Evolutionary conservation across 75 land plant genomes (phyloP).

Genomic region (Azolla pinnata): DNA sequence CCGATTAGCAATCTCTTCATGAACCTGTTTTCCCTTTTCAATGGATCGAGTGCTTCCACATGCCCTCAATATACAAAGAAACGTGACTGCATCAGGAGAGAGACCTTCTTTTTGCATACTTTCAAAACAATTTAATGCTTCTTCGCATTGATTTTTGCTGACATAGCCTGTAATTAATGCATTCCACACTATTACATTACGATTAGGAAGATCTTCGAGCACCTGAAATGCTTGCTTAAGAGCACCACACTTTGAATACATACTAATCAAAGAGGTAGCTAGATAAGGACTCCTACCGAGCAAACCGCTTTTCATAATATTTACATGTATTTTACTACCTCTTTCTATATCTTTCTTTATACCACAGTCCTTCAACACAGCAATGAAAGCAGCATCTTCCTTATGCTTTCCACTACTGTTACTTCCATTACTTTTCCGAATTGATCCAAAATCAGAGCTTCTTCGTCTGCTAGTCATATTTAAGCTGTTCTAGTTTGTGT

Average conservation of each 20-base stretch:
- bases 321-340: neutral
- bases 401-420: no score
- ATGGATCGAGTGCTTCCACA: constrained; percentile 31
- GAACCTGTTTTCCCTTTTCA: constrained; percentile 47
- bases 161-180: constrained; percentile 48
- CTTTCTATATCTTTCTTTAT: neutral
- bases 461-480: no score
- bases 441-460: no score
- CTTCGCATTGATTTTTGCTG: constrained; percentile 30
- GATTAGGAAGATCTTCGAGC: constrained; percentile 12
- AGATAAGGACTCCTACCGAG: constrained; percentile 16
- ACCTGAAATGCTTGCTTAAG: constrained; percentile 5
- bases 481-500: no score
- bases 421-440: no score
- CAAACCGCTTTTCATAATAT: constrained; percentile 6
- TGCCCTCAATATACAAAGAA: constrained; percentile 47
- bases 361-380: neutral
- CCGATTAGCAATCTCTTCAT: no score
- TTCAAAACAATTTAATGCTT: constrained; percentile 30
- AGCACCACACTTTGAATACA: constrained; percentile 18
- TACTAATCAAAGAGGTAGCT: constrained; percentile 11
- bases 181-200: constrained; percentile 47
- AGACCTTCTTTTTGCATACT: constrained; percentile 39
- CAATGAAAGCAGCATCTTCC: no score
- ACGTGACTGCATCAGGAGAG: constrained; percentile 40